phyloP scores from a whole-genome alignment of 129 eudicot species.

The Lactuca saligna region DNA sequence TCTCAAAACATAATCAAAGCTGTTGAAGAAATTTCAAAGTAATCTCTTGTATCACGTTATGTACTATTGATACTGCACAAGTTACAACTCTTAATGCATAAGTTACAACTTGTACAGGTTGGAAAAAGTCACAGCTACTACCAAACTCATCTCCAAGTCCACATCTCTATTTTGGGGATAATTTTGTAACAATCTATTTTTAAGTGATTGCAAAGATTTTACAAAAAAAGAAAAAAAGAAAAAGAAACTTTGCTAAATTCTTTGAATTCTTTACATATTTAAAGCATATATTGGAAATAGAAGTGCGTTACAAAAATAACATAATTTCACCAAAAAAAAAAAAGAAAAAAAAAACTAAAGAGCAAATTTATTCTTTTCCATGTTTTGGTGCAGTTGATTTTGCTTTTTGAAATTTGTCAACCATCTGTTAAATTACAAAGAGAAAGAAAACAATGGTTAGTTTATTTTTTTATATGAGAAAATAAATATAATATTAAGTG shows the following conservation, averaged over 20 bases:
- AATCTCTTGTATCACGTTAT: constrained; percentile 4
- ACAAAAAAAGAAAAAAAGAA: no score
- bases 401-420: constrained; percentile 12
- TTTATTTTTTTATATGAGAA: not conserved
- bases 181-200: not conserved
- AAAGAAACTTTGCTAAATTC: not conserved
- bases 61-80: constrained; percentile 1
- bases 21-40: constrained; percentile 71
- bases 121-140: constrained; percentile 38
- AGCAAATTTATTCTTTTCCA: constrained; percentile 7
- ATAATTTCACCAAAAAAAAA: not conserved
- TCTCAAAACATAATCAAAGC: constrained; percentile 55
- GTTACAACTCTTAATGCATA: constrained; percentile 5
- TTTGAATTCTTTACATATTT: not conserved
- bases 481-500: not conserved
- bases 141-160: constrained; percentile 43
- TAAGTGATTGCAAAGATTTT: no score
- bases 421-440: constrained; percentile 14
- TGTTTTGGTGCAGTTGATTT: constrained; percentile 11
- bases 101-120: constrained; percentile 30
- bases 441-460: not conserved
- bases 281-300: not conserved
- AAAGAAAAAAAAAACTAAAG: not conserved
- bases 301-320: not conserved
- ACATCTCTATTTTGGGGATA: constrained; percentile 42